These are phyloP conservation scores for Exophiala calicioides DNA, from an alignment of 2,329 filamentous ascomycete species.

Conservation along the genomic window DNA sequence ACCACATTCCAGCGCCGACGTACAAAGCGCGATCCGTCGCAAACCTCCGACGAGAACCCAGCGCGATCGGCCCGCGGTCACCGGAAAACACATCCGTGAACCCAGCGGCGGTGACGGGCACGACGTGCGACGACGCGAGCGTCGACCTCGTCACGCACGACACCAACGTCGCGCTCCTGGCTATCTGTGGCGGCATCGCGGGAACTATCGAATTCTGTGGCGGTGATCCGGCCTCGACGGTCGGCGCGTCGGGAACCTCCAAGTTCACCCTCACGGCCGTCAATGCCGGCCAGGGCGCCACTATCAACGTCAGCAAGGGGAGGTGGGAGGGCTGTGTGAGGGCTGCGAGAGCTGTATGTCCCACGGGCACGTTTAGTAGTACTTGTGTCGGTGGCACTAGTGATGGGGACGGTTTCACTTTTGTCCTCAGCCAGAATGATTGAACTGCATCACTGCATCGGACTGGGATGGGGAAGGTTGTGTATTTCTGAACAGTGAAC, in stretches of 20 bases:
- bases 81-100: conserved; percentile 32
- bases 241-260: conserved; percentile 51
- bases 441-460: background rate
- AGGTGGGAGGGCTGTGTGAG: conserved; percentile 58
- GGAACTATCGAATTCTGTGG: conserved; percentile 50
- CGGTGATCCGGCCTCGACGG: conserved; percentile 47
- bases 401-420: conserved; percentile 36
- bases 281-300: conserved; percentile 42
- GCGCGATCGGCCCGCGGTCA: conserved; percentile 3
- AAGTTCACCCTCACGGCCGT: conserved; percentile 49
- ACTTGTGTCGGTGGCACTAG: conserved; percentile 53
- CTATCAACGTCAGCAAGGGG: conserved; percentile 56
- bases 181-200: conserved; percentile 54
- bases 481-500: no score
- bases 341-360: conserved; percentile 55
- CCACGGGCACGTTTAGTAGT: conserved; percentile 48
- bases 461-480: no score
- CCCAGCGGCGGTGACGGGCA: conserved; percentile 36
- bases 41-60: no score
- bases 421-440: conserved; percentile 18
- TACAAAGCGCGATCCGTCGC: no score
- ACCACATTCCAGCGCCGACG: no score
- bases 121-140: conserved; percentile 37
- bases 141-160: conserved; percentile 54
- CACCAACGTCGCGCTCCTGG: conserved; percentile 50